Base-by-base conservation (phyloP, 768 basidiomycete species). In the Udeniomyces megalosporus region DNA sequence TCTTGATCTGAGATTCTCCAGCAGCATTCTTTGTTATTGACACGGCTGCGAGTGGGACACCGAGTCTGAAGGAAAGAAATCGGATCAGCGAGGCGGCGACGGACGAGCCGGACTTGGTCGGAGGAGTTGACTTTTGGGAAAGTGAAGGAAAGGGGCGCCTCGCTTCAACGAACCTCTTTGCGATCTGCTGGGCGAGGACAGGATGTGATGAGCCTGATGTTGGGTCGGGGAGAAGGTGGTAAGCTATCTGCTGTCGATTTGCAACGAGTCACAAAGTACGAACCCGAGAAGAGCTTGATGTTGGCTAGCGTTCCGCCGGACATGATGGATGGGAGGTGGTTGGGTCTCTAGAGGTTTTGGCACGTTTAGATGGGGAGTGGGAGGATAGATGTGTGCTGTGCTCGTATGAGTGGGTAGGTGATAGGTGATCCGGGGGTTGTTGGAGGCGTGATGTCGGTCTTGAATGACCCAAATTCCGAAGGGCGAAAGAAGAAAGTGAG, bases 1-100 rank as follows among this genome's bases (percentile, higher is more conserved):
- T 95, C 75, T 86, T 90, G 76, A 92, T 86, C 74, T 86, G 88
- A 72, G 87, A 88, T 76, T 96, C 93, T 69, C 91, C 91, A 69
- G 91, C 91, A 66, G 88, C 89, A 75, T 92, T 93, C 70, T 86
- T 87, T 74, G 84, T 82, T 72, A 85, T 88, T 67, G 81, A 86
- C 77, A 81, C 85, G 49, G 70, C 64, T 4, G 74, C 73, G 66
- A 96, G 81, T 66, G 85, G 82, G 57, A 91, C 83, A 70, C 86
- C 84, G 68, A 99, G 85, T 76, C 93, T 97, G 78, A 68, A 20
- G 22, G n/a, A 34, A 15, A 42, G 2, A 56, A 45, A n/a, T 32
- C 26, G 20, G 28, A 28, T 10, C 20, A 20, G 35, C 7, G 52
- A 35, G 15, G 8, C 50, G 28, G 55, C 32, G 35, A 42, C 35